phyloP scores from a whole-genome alignment of 1,284 basidiomycete species.

The Sanguinoderma infundibulare region DNA sequence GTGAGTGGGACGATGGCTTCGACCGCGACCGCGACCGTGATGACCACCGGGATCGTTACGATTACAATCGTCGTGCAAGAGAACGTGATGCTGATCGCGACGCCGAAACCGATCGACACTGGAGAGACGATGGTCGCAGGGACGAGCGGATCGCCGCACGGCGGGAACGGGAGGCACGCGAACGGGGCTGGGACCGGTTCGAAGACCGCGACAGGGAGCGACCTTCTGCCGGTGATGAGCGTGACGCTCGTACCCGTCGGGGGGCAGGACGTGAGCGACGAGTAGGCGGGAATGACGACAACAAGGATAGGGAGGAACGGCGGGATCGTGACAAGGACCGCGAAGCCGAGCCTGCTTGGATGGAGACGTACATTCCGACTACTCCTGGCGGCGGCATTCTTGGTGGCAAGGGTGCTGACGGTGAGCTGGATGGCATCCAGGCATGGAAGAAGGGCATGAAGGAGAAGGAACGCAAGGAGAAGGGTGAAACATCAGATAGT shows the following conservation, averaged over 20 bases:
- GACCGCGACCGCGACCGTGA: conserved; percentile 38
- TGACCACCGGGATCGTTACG: conserved; percentile 43
- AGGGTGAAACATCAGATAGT: conserved; percentile 36
- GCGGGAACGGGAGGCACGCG: conserved; percentile 52
- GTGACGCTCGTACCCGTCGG: conserved; percentile 64
- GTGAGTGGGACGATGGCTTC: conserved; percentile 34
- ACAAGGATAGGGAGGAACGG: conserved; percentile 57
- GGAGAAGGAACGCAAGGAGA: conserved; percentile 73
- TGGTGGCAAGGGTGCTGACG: conserved; percentile 60
- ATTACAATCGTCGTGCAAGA: conserved; percentile 40
- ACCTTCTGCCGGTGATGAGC: conserved; percentile 69
- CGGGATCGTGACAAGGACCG: conserved; percentile 56
- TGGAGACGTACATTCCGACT: conserved; percentile 83
- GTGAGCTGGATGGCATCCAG: conserved; percentile 85
- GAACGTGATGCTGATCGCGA: conserved; percentile 43
- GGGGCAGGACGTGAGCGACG: conserved; percentile 62
- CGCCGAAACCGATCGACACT: conserved; percentile 66
- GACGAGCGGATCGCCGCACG: conserved; percentile 71
- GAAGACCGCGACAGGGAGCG: conserved; percentile 55
- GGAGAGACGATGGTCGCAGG: conserved; percentile 80
- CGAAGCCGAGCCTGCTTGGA: conserved; percentile 90
- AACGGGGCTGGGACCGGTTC: conserved; percentile 38
- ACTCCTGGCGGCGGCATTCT: conserved; percentile 62
- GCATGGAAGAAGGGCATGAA: conserved; percentile 90
- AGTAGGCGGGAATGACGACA: conserved; percentile 52